phyloP scores from a whole-genome alignment of 2,329 filamentous ascomycete species.

The Tolypocladium tundrense region DNA sequence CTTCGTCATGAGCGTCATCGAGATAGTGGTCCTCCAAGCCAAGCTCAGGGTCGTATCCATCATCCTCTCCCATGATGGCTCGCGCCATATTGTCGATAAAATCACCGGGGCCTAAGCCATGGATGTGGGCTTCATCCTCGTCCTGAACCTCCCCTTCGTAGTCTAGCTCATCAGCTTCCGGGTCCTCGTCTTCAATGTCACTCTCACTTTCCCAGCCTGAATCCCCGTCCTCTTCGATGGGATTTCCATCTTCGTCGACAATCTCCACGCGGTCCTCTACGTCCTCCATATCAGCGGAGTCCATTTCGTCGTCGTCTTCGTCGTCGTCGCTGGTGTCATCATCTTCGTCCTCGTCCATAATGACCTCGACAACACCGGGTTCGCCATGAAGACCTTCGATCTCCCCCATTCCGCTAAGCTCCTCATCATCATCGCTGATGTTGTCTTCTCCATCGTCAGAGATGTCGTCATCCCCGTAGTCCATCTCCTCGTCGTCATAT shows the following conservation, averaged over 20 bases:
- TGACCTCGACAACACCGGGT: slow-evolving; percentile 58
- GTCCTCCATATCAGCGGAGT: slow-evolving; percentile 37
- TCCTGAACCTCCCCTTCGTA: slow-evolving; percentile 48
- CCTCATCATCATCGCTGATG: slow-evolving; percentile 83
- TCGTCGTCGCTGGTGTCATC: slow-evolving; percentile 50
- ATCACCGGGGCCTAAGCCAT: slow-evolving; percentile 31
- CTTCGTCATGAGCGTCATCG: slow-evolving; percentile 50
- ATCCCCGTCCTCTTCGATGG: slow-evolving; percentile 47
- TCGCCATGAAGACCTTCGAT: slow-evolving; percentile 66
- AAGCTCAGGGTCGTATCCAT: slow-evolving; percentile 41
- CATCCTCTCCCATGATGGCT: slow-evolving; percentile 42
- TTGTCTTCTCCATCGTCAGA: slow-evolving; percentile 78
- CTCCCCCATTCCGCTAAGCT: slow-evolving; percentile 71
- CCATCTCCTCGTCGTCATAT: slow-evolving; percentile 86
- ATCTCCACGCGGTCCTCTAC: slow-evolving; percentile 46
- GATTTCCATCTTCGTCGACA: slow-evolving; percentile 52
- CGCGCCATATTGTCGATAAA: slow-evolving; percentile 45
- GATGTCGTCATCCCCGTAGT: slow-evolving; percentile 74
- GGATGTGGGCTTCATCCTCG: slow-evolving; percentile 39
- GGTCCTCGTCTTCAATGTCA: slow-evolving; percentile 44
- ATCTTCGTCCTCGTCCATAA: slow-evolving; percentile 62
- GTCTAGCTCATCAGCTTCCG: slow-evolving; percentile 42
- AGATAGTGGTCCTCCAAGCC: slow-evolving; percentile 42
- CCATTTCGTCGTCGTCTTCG: slow-evolving; percentile 36
- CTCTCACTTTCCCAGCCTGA: slow-evolving; percentile 52